Evolutionary conservation across 768 basidiomycete genomes (phyloP).

Genomic region (Tylopilus vinaceipallidus): DNA sequence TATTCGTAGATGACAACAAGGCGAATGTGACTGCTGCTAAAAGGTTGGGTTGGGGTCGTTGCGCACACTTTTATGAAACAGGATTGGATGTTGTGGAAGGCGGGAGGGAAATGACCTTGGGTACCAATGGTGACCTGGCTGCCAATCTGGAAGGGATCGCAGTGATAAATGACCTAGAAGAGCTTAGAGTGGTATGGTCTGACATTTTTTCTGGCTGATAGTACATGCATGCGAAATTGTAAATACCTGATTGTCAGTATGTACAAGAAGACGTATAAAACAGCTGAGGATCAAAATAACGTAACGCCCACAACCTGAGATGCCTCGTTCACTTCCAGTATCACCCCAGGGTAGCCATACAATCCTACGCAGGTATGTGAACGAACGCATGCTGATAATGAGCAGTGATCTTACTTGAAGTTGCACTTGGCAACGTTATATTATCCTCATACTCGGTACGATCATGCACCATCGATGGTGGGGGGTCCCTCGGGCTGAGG

Average conservation of each 20-base stretch:
- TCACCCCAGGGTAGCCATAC: conserved; percentile 78
- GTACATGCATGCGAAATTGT: background rate
- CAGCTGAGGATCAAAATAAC: conserved; percentile 48
- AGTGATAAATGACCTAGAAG: conserved; percentile 57
- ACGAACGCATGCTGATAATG: background rate
- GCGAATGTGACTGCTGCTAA: conserved; percentile 67
- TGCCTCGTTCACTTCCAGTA: conserved; percentile 74
- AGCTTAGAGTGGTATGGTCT: conserved; percentile 69
- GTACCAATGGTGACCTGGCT: conserved; percentile 35
- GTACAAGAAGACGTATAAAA: conserved; percentile 1
- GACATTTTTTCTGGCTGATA: conserved; percentile 57
- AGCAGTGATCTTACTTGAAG: conserved; percentile 53
- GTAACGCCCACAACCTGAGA: conserved; percentile 76
- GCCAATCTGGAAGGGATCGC: conserved; percentile 45
- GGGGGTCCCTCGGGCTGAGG: conserved; percentile 67
- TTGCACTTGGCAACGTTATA: conserved; percentile 63
- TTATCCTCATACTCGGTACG: conserved; percentile 74
- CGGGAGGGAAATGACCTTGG: conserved; percentile 48
- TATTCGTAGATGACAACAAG: conserved; percentile 78
- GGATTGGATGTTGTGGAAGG: conserved; percentile 64
- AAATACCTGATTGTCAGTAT: conserved; percentile 1
- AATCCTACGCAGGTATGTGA: conserved; percentile 29
- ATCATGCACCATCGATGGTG: conserved; percentile 79
- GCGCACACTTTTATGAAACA: conserved; percentile 75
- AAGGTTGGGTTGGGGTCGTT: conserved; percentile 65